phyloP scores from a whole-genome alignment of 345 rosid species.

The Lepidium didymum region DNA sequence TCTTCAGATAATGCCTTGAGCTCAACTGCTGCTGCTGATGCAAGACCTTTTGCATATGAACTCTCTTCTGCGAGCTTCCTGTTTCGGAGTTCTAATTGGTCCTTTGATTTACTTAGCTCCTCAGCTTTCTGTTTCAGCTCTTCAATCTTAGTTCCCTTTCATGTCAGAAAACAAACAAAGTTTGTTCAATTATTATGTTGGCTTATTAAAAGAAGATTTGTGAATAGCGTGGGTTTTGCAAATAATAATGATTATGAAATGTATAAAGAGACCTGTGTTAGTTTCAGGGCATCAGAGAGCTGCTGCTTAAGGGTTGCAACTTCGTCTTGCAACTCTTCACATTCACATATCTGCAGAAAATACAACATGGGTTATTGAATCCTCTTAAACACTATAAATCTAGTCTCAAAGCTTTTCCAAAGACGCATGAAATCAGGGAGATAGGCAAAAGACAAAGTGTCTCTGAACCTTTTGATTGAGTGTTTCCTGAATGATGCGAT shows the following conservation, averaged over 20 bases:
- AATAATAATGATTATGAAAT: conserved; percentile 9
- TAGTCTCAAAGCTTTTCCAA: neutral
- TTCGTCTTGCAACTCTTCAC: conserved; percentile 63
- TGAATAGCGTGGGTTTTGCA: neutral
- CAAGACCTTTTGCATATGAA: conserved; percentile 95
- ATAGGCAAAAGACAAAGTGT: neutral
- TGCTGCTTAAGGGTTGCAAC: conserved; percentile 63
- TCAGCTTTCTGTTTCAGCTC: conserved; percentile 62
- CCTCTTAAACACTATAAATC: neutral
- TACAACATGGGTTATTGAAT: conserved; percentile 11
- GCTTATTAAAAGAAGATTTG: neutral
- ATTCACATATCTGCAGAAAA: conserved; percentile 59
- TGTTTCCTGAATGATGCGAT: conserved; percentile 84
- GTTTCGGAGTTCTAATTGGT: conserved; percentile 65
- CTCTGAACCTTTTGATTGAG: conserved; percentile 68
- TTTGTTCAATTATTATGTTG: conserved; percentile 11
- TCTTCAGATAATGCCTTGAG: conserved; percentile 97
- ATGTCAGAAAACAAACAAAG: neutral
- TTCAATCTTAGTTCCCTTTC: conserved; percentile 60
- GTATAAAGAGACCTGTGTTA: conserved; percentile 22
- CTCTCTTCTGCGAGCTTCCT: conserved; percentile 89
- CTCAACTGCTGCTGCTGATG: conserved; percentile 99
- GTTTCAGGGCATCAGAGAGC: conserved; percentile 56
- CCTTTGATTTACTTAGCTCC: conserved; percentile 55
- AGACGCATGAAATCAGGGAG: neutral